phyloP scores from a whole-genome alignment of 2,329 filamentous ascomycete genomes.

The Zymoseptoria passerinii region DNA sequence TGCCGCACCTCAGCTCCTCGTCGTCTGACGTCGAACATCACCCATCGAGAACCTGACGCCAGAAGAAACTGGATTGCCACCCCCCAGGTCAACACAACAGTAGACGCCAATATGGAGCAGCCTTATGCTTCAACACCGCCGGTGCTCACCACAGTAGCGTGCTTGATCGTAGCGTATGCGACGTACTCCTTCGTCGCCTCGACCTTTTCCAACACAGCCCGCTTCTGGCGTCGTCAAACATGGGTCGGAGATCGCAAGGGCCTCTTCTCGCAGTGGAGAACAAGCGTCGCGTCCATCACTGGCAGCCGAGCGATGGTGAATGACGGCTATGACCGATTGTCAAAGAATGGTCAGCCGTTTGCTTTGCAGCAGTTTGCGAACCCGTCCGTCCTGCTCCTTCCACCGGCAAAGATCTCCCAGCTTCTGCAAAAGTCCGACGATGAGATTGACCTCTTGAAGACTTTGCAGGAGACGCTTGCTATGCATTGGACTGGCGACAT shows the following conservation, averaged over 20 bases:
- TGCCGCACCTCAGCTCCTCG: not conserved
- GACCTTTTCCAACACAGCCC: slow-evolving; percentile 4
- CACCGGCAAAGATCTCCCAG: slow-evolving; percentile 8
- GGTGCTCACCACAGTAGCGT: not conserved
- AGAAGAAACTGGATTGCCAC: not conserved
- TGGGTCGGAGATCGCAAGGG: slow-evolving; percentile 9
- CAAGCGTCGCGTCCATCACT: slow-evolving; percentile 7
- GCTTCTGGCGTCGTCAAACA: slow-evolving; percentile 5
- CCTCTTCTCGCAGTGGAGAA: slow-evolving; percentile 3
- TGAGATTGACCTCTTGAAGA: slow-evolving; percentile 7
- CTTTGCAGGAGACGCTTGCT: slow-evolving; percentile 7
- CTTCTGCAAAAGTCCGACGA: slow-evolving; percentile 11
- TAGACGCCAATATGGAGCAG: not conserved
- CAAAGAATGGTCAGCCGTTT: slow-evolving; percentile 4
- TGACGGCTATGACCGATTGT: slow-evolving; percentile 9
- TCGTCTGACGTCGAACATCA: not conserved
- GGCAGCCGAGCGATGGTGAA: slow-evolving; percentile 6
- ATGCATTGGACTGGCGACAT: slow-evolving; percentile 8
- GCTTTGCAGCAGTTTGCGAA: slow-evolving; percentile 9
- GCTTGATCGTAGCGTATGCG: not conserved
- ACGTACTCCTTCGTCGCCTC: slow-evolving; percentile 1
- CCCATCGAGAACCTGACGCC: not conserved
- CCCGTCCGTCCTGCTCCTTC: slow-evolving; percentile 10
- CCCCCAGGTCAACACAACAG: not conserved
- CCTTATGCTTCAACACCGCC: not conserved